These are phyloP conservation scores for Mycena crocata DNA, from an alignment of 768 basidiomycete genomes.

Conservation along the genomic window DNA sequence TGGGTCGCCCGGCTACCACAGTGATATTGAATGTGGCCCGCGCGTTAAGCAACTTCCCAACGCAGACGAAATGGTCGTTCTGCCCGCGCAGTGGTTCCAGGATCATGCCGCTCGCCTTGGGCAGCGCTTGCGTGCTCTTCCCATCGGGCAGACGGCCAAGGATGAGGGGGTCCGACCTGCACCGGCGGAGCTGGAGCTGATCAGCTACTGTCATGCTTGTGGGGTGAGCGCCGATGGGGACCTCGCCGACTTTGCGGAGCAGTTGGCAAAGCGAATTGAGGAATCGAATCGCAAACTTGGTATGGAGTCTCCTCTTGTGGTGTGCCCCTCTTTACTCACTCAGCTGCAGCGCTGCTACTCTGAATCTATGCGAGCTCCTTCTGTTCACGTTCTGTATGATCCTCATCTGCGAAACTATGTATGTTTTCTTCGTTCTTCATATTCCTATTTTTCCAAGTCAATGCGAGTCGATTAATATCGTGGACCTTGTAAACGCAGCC, in stretches of 20 bases:
- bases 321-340: no score
- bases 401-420: no score
- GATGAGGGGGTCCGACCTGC: neutral
- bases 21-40: neutral
- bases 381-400: no score
- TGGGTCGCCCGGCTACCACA: neutral
- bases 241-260: neutral
- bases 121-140: neutral
- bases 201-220: neutral
- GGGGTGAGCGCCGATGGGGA: neutral
- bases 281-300: neutral
- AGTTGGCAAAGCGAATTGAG: neutral
- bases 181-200: neutral
- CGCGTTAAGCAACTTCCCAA: neutral
- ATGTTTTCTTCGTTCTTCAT: no score
- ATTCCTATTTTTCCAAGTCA: no score
- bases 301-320: no score
- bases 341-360: no score
- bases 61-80: neutral
- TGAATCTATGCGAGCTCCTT: no score
- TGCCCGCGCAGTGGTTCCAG: neutral
- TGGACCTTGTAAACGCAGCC: no score
- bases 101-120: neutral
- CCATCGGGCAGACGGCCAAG: neutral
- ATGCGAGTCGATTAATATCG: no score